Evolutionary conservation across 2,329 filamentous ascomycete genomes (phyloP), one percentile per base, ranked within the genome.

Genomic region (Sclerotinia spermophila): DNA sequence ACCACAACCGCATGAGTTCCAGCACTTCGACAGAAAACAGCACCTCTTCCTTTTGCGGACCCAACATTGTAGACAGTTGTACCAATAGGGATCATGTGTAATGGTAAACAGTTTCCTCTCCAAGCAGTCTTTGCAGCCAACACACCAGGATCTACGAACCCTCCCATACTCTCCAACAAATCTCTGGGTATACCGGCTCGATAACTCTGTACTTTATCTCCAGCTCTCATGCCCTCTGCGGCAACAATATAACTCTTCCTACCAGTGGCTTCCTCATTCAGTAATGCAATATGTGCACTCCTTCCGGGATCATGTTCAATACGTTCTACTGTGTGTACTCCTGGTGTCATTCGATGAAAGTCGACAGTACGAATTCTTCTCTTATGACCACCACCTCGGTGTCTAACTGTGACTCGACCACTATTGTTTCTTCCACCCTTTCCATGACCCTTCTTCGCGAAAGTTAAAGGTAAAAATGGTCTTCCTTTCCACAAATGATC

Each of bases 291-390:
- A 80, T 99, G 96, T 21, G 95, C 93, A 77, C 90, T 97, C 67
- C 96, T 91, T 75, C 93, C 93, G 0, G 96, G 96, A 77, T 99
- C 96, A 81, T 98, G 94, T 81, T 99, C 96, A 78, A 99, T 96
- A 72, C 96, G 89, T 79, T 98, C 94, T 69, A 99, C 95, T 24
- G 90, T 82, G 77, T 98, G 96, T 74, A 92, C 90, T 27, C 96
- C 96, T 0, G 94, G 88, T 38, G 87, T 86, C 81, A 86, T 88
- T 68, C 96, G 90, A 75, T 89, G 84, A 80, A 97, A 99, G 81
- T 99, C 96, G 45, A 99, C 90, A 1, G 89, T 96, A 72, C 96
- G 86, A 82, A 99, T 96, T 79, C 96, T 90, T 78, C 94, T 87
- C 85, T 97, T 97, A 72, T 91, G 90, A 75, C 96, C 96, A 80